phyloP scores from a whole-genome alignment of 2,329 filamentous ascomycete genomes.

The Hortaea werneckii region DNA sequence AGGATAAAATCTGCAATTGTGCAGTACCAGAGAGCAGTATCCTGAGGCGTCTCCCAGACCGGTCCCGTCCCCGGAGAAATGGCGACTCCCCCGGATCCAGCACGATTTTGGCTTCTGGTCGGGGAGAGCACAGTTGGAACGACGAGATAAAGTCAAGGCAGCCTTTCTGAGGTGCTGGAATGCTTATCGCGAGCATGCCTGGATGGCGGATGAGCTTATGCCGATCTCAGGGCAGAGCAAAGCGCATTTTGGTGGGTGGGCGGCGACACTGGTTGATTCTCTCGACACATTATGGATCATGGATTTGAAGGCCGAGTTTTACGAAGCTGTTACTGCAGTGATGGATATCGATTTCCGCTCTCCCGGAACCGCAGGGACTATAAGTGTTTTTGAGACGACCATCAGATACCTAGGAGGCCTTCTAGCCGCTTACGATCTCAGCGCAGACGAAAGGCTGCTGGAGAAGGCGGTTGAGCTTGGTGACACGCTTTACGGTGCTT shows the following conservation, averaged over 20 bases:
- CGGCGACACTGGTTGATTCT: constrained; percentile 35
- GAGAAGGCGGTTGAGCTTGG: constrained; percentile 28
- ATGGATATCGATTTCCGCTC: constrained; percentile 33
- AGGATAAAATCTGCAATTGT: neutral
- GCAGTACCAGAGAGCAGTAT: neutral
- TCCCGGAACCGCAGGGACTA: constrained; percentile 26
- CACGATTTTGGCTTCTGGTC: constrained; percentile 29
- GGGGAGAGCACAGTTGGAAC: constrained; percentile 20
- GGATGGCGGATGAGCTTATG: constrained; percentile 39
- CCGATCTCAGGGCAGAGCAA: constrained; percentile 32
- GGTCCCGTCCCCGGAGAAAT: neutral
- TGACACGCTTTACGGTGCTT: constrained; percentile 37
- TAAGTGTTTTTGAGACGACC: constrained; percentile 42
- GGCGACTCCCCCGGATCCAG: constrained; percentile 40
- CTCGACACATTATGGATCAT: constrained; percentile 40
- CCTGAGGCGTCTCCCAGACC: neutral
- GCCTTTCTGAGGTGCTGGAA: constrained; percentile 36
- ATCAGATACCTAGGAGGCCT: constrained; percentile 33
- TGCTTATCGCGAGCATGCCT: constrained; percentile 34
- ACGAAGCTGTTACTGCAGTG: constrained; percentile 30
- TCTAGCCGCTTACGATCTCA: constrained; percentile 21
- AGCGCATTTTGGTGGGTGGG: constrained; percentile 38
- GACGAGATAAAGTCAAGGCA: constrained; percentile 29
- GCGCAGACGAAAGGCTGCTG: constrained; percentile 20
- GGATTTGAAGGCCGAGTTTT: constrained; percentile 37